These are phyloP conservation scores for Bocquillonia castaneifolia DNA, from an alignment of 441 rosid species.

Conservation along the genomic window DNA sequence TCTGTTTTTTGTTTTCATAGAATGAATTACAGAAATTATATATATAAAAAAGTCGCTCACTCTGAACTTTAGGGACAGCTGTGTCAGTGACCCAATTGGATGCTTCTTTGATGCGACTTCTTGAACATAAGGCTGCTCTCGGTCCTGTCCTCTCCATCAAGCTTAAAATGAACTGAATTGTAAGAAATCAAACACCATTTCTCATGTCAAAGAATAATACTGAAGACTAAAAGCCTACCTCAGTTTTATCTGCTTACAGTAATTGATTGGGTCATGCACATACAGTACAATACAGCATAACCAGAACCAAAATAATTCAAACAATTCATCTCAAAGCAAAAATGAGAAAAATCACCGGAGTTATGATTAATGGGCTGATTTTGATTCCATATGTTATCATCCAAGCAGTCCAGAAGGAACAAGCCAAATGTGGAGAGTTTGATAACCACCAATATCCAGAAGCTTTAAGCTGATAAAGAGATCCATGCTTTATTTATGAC, in stretches of 20 bases:
- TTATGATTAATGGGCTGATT: neutral
- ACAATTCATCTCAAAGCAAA: neutral
- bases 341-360: neutral
- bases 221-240: slow-evolving; percentile 2
- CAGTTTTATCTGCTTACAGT: neutral
- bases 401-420: neutral
- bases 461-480: neutral
- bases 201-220: neutral
- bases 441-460: too few relatives aligned
- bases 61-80: neutral
- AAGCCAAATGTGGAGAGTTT: too few relatives aligned
- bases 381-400: neutral
- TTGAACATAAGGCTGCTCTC: neutral
- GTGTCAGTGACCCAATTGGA: neutral
- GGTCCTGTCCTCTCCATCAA: neutral
- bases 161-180: neutral
- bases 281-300: neutral
- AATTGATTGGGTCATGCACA: neutral
- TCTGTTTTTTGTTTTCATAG: neutral
- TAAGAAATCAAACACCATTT: neutral
- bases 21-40: neutral
- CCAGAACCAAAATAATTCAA: neutral
- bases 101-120: neutral
- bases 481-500: neutral
- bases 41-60: neutral